Percentiles rank a stretch among this genome's conserved stretches.
Evolutionary conservation across 805 yeast genomes (phyloP).

Genomic region (Teunomyces funiuensis): DNA sequence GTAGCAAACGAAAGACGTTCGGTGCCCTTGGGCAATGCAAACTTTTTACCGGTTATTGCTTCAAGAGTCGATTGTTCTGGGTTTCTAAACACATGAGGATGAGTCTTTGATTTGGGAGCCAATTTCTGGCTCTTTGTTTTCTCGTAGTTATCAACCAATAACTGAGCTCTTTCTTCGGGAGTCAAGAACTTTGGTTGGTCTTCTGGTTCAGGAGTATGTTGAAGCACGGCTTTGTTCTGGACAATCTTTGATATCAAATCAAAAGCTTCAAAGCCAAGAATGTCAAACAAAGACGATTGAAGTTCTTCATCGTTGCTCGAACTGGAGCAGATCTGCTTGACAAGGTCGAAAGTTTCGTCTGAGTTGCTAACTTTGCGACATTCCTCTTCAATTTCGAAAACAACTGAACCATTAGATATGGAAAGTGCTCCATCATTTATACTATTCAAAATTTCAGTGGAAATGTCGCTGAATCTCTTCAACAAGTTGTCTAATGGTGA

Average conservation of each 20-base stretch:
- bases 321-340: conserved; percentile 31
- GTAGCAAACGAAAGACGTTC: conserved; percentile 58
- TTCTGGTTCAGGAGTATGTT: conserved; percentile 7
- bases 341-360: conserved; percentile 26
- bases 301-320: conserved; percentile 53
- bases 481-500: conserved; percentile 32
- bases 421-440: conserved; percentile 23
- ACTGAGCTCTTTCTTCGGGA: conserved; percentile 54
- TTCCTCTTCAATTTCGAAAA: conserved; percentile 24
- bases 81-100: conserved; percentile 85
- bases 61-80: conserved; percentile 38
- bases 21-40: conserved; percentile 79
- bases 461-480: conserved; percentile 38
- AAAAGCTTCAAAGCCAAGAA: conserved; percentile 82
- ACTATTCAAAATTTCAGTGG: conserved; percentile 23
- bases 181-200: conserved; percentile 38
- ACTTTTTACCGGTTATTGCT: conserved; percentile 76
- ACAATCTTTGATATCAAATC: conserved; percentile 71
- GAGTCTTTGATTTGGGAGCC: conserved; percentile 50
- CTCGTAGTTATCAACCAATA: conserved; percentile 50
- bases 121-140: conserved; percentile 50
- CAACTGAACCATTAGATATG: not conserved
- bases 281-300: conserved; percentile 73
- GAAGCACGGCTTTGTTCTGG: conserved; percentile 36
- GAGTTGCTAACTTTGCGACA: conserved; percentile 38